Evolutionary conservation across 225 moss, liverwort and hornwort genomes (phyloP).

Genomic region (Straminergon stramineum): DNA sequence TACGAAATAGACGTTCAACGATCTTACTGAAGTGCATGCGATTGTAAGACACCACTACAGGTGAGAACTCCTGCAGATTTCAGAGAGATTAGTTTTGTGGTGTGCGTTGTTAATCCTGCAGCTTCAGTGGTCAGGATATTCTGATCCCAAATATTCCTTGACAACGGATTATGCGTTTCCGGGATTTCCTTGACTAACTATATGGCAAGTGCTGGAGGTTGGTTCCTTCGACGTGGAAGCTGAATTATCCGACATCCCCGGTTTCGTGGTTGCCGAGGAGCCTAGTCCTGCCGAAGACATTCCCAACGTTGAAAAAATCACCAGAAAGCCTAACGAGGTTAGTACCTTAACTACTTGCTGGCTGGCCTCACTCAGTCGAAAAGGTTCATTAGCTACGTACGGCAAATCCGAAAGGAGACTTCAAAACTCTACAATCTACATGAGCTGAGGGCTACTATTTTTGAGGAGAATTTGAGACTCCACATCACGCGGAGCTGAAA

Average conservation of each 20-base stretch:
- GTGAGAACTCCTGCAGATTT: neutral
- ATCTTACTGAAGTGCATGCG: neutral
- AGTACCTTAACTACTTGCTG: neutral
- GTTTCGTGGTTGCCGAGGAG: neutral
- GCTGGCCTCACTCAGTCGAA: neutral
- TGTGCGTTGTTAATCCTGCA: neutral
- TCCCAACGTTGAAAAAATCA: neutral
- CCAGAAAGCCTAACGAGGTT: slow-evolving; percentile 2
- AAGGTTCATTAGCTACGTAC: neutral
- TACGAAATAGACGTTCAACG: too few species aligned
- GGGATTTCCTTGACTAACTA: neutral
- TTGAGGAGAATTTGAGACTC: neutral
- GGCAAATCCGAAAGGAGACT: neutral
- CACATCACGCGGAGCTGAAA: neutral
- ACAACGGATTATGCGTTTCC: neutral
- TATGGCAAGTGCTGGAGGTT: neutral
- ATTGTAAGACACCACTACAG: neutral
- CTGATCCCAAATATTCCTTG: neutral
- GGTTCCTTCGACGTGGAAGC: neutral
- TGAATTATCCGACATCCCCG: neutral
- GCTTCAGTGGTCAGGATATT: neutral
- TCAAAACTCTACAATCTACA: neutral
- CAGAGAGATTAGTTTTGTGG: neutral
- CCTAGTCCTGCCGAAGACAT: neutral
- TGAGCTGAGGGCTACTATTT: neutral